Base-by-base conservation (phyloP, 768 basidiomycete species). In the Leccinellum luteum region DNA sequence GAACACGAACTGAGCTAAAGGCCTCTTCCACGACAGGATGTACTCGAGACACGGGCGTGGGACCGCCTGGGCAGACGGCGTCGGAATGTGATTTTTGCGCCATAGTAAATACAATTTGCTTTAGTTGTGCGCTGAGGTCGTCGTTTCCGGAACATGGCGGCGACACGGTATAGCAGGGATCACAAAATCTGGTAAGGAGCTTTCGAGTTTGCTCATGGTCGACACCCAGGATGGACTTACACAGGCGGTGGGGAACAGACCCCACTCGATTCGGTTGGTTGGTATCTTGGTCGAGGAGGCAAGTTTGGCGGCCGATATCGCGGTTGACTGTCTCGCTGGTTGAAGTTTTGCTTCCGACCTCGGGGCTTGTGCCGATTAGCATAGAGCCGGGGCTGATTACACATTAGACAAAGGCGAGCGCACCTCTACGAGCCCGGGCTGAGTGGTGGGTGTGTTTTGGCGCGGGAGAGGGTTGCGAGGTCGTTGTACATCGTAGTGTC, bases 201-300 rank as follows among this genome's bases (percentile, higher is more conserved):
- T n/a, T 28, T 48, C 23, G 21, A 48, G 27, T 25, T 48, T 13
- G 17, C 15, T 28, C 17, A 8, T 2, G 9, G 17, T 27, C 1
- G 47, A 14, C 7, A 49, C 30, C 9, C 30, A 7, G 19, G 15
- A 25, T 0, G 3, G 6, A 34, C 63, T 63, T 60, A 57, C 68
- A 28, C 27, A 4, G 64, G 53, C 3, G 35, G 2, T 44, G 58
- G 25, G 45, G 10, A 0, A 48, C 51, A 59, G 1, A 35, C 43
- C 17, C 19, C 54, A 7, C 28, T 47, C 5, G 17, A 38, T 8
- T 48, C 41, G 7, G 5, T 4, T 3, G n/a, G 45, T 6, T 10
- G 23, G 5, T 48, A 54, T 54, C 21, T 68, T 0, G 48, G 32
- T 50, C 57, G 68, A 27, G 65, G 47, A 2, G 56, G 47, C 13